Percentiles rank a stretch among this genome's conserved stretches.
These are phyloP conservation scores for Fraxinus sp. DNA, from an alignment of 305 asterid genomes.

Conservation along the genomic window DNA sequence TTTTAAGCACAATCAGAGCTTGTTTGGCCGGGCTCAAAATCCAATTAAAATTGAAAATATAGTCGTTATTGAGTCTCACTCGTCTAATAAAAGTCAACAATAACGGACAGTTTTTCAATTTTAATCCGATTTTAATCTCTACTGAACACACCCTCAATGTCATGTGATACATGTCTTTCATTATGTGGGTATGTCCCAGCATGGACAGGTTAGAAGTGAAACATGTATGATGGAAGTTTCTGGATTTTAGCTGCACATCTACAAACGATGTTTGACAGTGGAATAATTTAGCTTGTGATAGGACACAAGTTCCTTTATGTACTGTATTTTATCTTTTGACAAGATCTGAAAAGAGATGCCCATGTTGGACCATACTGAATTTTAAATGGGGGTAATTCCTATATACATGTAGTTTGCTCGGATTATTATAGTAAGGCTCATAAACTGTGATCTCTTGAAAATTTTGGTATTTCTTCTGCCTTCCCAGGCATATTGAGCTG, in stretches of 20 bases:
- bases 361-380: not conserved
- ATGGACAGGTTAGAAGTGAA: not conserved
- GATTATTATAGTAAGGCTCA: not conserved
- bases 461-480: not conserved
- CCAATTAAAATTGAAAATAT: too few species aligned
- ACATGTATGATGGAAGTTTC: not conserved
- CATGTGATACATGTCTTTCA: not conserved
- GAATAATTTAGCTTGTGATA: not conserved
- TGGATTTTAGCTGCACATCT: not conserved
- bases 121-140: too few species aligned
- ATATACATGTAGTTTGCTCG: not conserved
- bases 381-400: not conserved
- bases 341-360: not conserved
- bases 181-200: not conserved
- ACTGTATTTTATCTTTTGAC: not conserved
- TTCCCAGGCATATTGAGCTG: not conserved
- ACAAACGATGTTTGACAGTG: not conserved
- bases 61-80: too few species aligned
- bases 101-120: too few species aligned
- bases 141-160: not conserved
- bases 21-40: too few species aligned
- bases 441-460: not conserved
- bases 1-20: not conserved
- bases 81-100: too few species aligned
- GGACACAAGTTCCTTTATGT: not conserved